Conservation (phyloP, 768 basidiomycete species). For the Suillus bovinus region DNA sequence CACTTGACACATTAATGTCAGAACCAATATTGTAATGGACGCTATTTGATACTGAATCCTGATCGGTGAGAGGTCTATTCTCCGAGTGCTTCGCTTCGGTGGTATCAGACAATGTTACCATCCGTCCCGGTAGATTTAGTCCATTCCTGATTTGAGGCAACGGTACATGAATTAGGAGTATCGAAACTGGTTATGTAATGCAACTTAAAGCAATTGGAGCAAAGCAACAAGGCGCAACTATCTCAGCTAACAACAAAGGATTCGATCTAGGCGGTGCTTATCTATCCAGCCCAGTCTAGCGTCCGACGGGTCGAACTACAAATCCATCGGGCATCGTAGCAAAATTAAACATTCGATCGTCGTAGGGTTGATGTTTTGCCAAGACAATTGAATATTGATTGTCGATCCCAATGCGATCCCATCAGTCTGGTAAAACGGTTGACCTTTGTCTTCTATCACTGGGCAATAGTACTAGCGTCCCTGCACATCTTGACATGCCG, state of each 20-base stretch:
- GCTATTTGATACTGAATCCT: constrained; percentile 2
- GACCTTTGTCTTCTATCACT: neutral
- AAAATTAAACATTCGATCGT: constrained; percentile 6
- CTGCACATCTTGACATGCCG: constrained; percentile 5
- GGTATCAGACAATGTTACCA: constrained; percentile 2
- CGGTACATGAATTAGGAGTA: neutral
- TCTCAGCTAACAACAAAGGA: constrained; percentile 13
- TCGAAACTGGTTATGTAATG: neutral
- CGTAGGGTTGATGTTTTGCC: constrained; percentile 10
- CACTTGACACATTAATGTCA: constrained; percentile 1
- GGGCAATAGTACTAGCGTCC: neutral
- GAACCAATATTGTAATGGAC: neutral
- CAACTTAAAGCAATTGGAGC: neutral
- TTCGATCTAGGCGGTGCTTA: neutral
- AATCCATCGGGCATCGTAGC: too few relatives aligned
- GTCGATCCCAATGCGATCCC: neutral
- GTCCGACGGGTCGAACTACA: neutral
- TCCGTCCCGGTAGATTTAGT: neutral
- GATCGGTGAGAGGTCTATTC: constrained; percentile 2
- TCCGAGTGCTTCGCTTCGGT: constrained; percentile 3
- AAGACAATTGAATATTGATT: neutral
- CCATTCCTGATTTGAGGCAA: constrained; percentile 2
- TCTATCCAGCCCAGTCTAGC: neutral
- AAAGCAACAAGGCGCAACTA: constrained; percentile 8
- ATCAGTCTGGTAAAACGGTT: constrained; percentile 1